Base-by-base conservation (phyloP, 306 rosid species). In the Cajanus cajan region DNA sequence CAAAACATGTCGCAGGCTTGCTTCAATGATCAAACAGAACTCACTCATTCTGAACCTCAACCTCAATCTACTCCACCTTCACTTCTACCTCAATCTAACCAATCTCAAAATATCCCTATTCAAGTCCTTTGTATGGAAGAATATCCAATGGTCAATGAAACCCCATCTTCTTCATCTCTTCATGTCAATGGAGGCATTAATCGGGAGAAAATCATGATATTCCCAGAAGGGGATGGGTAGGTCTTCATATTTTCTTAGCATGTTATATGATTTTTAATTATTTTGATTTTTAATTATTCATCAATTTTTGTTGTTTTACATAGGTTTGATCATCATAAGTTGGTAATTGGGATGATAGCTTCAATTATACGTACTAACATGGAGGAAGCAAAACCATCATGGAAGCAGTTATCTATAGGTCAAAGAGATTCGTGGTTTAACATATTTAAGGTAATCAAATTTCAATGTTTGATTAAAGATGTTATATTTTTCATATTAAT, bases 171-270 rank as follows among this genome's bases (percentile, higher is more conserved):
- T 55, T 58, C 65, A 58, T 62, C 80, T 33, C 19, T n/a, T 40
- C 72, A 76, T 33, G 44, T 13, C 0, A 76, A 28, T 47, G 63
- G 12, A 45, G 72, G 40, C 16, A 63, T n/a, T 62, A 19, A 2
- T 13, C 51, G 6, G 15, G 22, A 55, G n/a, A 51, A 37, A 37
- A 39, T 77, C 7, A 21, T 71, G 15, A 37, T 77, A 39, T 57
- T 77, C 37, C 81, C 74, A 22, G 66, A 77, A 50, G 81, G 74
- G 18, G 81, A 77, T 34, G 81, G 81, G 81, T 77, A 43, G 14
- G 81, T 45, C 24, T 39, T 44, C 18, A 44, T 28, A 58, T 7
- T 11, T 2, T 4, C 15, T 11, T 31, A 16, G 14, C 63, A 21
- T 55, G 4, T 10, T 3, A 18, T 45, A 21, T 51, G 13, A 37